These are phyloP conservation scores for Codiaeum variegatum DNA, from an alignment of 441 rosid species.

Conservation along the genomic window DNA sequence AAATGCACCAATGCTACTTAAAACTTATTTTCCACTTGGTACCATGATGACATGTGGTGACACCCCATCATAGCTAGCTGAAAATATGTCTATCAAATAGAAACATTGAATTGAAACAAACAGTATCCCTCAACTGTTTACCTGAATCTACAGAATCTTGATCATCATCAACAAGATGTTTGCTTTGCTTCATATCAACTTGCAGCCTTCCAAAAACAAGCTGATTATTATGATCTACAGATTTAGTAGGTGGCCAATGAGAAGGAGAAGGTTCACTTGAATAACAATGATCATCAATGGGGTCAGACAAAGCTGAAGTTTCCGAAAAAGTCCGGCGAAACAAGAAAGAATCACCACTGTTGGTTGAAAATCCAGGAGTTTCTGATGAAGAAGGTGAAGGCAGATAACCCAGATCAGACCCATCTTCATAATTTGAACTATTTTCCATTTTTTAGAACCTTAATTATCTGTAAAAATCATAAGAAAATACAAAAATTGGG, in stretches of 20 bases:
- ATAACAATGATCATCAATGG: conserved; percentile 46
- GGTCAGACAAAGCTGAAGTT: conserved; percentile 59
- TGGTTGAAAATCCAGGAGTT: conserved; percentile 58
- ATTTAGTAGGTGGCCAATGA: conserved; percentile 48
- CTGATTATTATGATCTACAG: conserved; percentile 26
- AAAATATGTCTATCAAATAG: too few species aligned
- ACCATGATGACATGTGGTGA: too few species aligned
- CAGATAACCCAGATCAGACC: conserved; percentile 45
- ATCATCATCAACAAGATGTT: conserved; percentile 26
- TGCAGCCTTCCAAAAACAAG: conserved; percentile 27
- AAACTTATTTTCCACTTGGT: too few species aligned
- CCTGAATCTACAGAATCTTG: conserved; percentile 53
- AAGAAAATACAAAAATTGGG: conserved; percentile 24
- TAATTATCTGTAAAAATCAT: conserved; percentile 16
- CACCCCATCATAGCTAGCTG: too few species aligned
- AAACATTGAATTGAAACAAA: too few species aligned
- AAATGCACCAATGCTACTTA: too few species aligned
- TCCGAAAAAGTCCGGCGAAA: conserved; percentile 60
- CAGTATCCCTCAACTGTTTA: too few species aligned
- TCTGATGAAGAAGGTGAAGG: conserved; percentile 56
- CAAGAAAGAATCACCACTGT: conserved; percentile 57
- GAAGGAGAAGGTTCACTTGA: conserved; percentile 70
- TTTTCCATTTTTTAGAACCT: conserved; percentile 36
- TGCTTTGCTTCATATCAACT: conserved; percentile 28
- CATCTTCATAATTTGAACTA: conserved; percentile 41